Evolutionary conservation across 768 basidiomycete species (phyloP).

Genomic region (Calocybe gangraenosa): DNA sequence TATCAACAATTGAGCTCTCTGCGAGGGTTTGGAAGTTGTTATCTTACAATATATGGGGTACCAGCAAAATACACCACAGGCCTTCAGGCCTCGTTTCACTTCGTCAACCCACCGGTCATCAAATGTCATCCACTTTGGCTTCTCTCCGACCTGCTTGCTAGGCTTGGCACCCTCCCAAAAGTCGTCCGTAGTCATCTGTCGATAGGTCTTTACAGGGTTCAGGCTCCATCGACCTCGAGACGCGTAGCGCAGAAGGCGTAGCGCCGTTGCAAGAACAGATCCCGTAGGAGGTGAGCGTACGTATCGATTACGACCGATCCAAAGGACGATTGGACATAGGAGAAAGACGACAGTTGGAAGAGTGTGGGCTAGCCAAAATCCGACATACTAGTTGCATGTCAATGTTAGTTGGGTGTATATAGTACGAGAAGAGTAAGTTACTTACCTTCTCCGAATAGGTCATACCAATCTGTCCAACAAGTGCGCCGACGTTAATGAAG

Average conservation of each 20-base stretch:
- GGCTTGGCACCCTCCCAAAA: constrained; percentile 78
- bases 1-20: constrained; percentile 17
- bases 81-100: constrained; percentile 58
- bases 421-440: neutral
- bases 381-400: constrained; percentile 41
- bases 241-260: constrained; percentile 45
- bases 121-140: constrained; percentile 70
- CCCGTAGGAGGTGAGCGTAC: constrained; percentile 55
- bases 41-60: constrained; percentile 68
- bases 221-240: constrained; percentile 47
- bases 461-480: constrained; percentile 69
- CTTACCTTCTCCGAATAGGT: constrained; percentile 55
- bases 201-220: constrained; percentile 46
- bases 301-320: constrained; percentile 51
- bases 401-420: neutral
- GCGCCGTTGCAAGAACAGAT: constrained; percentile 49
- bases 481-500: constrained; percentile 71
- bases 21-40: no score
- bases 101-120: constrained; percentile 82
- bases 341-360: constrained; percentile 63
- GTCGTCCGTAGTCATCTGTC: constrained; percentile 46
- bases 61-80: no score
- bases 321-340: constrained; percentile 57
- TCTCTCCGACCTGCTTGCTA: constrained; percentile 40
- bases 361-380: constrained; percentile 60